Conservation (phyloP, 176 grass and related monocot genomes). For the Triticum turgidum region DNA sequence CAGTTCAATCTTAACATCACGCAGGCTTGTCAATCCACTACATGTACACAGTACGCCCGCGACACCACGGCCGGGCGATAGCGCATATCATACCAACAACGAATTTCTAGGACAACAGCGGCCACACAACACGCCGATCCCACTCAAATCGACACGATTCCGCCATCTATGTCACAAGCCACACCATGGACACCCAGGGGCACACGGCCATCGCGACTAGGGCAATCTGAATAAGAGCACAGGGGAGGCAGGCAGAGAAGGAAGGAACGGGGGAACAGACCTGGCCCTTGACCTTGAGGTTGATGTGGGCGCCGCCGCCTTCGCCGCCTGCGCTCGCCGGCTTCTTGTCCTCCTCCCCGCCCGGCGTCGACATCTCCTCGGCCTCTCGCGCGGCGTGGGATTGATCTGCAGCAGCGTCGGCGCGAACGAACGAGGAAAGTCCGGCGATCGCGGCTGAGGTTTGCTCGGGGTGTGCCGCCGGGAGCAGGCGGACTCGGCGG, state of each 20-base stretch:
- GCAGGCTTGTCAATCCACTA: background rate
- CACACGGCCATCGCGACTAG: no score
- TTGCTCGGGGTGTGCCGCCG: background rate
- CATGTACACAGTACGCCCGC: no score
- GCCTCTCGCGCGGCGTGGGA: background rate
- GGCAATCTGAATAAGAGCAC: background rate
- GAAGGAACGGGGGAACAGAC: conserved; percentile 8
- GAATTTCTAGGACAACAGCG: no score
- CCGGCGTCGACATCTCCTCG: background rate
- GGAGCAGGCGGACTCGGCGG: background rate
- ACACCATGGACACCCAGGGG: no score
- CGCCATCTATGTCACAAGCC: no score
- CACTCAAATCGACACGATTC: no score
- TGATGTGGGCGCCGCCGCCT: conserved; percentile 59
- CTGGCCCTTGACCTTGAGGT: conserved; percentile 90
- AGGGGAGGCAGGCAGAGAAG: no score
- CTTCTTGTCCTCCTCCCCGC: conserved; percentile 22
- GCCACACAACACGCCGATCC: no score
- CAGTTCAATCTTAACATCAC: background rate
- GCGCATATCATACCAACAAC: no score
- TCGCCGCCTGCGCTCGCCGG: conserved; percentile 55
- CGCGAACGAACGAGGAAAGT: background rate
- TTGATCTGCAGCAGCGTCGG: background rate
- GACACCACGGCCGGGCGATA: no score
- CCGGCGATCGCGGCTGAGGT: background rate